Conservation (phyloP, 2,329 filamentous ascomycete genomes). For the Clonostachys sp. region DNA sequence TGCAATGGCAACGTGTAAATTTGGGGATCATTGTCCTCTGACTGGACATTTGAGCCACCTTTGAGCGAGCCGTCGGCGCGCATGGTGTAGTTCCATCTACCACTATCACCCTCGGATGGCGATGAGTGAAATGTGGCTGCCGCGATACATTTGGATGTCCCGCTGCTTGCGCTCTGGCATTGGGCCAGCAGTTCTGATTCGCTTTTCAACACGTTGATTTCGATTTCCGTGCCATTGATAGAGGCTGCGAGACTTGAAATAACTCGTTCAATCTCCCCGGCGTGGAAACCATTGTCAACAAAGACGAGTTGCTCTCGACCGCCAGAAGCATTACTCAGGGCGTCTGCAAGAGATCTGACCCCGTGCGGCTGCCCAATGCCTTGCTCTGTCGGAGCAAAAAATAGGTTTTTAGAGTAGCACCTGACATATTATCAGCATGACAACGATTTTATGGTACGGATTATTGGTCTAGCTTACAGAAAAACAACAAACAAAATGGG, state of each 20-base stretch:
- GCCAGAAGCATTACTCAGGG: neutral
- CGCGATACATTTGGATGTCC: neutral
- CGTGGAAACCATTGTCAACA: neutral
- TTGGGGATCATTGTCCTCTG: neutral
- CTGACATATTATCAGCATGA: no score
- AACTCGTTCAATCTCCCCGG: neutral
- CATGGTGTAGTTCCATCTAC: slow-evolving; percentile 1
- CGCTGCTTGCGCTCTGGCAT: neutral
- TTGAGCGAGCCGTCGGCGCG: neutral
- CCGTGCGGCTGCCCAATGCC: no score
- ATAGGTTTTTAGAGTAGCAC: no score
- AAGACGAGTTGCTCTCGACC: neutral
- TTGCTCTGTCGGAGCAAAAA: no score
- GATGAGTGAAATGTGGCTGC: neutral
- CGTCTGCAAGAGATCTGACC: no score
- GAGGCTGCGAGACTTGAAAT: neutral
- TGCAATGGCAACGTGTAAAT: slow-evolving; percentile 1
- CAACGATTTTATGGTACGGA: no score
- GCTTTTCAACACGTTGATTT: neutral
- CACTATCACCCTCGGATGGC: neutral
- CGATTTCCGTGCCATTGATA: neutral
- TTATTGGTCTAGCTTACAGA: no score
- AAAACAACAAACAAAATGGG: no score
- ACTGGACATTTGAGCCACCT: neutral
- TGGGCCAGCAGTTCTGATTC: neutral